Conservation (phyloP, 202 grass and related monocot genomes). For the Dendrocalamus latiflorus region DNA sequence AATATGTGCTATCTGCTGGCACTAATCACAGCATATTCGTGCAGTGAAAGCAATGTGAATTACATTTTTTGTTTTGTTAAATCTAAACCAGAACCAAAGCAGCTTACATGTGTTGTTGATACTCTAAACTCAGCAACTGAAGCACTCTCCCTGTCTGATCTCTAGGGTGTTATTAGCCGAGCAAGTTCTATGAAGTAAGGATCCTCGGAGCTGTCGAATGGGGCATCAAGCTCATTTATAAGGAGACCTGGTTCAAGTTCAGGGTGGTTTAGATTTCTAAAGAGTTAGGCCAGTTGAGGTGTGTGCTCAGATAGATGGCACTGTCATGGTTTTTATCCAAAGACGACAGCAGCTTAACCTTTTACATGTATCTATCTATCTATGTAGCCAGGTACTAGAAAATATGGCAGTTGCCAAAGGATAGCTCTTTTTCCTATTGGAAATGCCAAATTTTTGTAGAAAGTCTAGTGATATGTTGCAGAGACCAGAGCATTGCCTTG, state of each 20-base stretch:
- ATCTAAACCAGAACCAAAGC: background rate
- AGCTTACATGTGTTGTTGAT: background rate
- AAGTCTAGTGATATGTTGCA: slow-evolving; percentile 7
- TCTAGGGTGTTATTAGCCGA: slow-evolving; percentile 24
- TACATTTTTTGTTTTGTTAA: background rate
- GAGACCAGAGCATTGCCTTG: background rate
- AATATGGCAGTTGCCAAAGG: background rate
- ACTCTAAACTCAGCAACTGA: background rate
- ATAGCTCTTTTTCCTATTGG: slow-evolving; percentile 5
- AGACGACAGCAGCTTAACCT: background rate
- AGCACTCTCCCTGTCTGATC: slow-evolving; percentile 9
- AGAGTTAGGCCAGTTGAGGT: slow-evolving; percentile 35
- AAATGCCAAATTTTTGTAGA: slow-evolving; percentile 47
- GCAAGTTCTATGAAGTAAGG: slow-evolving; percentile 41
- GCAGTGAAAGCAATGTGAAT: background rate
- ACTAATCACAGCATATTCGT: background rate
- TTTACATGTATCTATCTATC: background rate
- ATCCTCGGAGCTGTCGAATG: background rate
- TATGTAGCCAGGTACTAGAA: slow-evolving; percentile 12
- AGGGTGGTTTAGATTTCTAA: slow-evolving; percentile 35
- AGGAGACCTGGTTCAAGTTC: slow-evolving; percentile 24
- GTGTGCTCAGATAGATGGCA: slow-evolving; percentile 16
- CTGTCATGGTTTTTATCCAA: slow-evolving; percentile 10
- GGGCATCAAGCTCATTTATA: background rate
- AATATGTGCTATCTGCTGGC: background rate